Percentiles rank a stretch among this genome's conserved stretches.
Conservation (phyloP, 176 grass and related monocot genomes). For the Alopecurus myosuroides region DNA sequence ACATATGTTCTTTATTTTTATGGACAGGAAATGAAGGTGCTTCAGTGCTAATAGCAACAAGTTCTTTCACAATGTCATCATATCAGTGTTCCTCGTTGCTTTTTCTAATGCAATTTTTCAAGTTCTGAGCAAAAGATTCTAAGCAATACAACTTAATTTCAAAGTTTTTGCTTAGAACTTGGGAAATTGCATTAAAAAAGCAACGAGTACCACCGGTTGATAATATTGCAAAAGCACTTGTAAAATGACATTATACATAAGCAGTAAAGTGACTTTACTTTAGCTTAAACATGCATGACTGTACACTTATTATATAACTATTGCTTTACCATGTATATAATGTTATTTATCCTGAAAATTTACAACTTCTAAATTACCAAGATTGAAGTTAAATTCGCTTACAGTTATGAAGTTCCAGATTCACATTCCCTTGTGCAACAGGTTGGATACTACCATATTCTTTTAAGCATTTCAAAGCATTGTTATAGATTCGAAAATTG, state of each 20-base stretch:
- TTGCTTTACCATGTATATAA: not conserved
- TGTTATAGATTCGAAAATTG: constrained; percentile 32
- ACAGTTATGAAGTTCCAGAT: constrained; percentile 95
- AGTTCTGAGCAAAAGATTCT: too few species aligned
- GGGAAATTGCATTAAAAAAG: constrained; percentile 61
- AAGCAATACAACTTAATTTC: constrained; percentile 67
- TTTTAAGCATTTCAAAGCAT: constrained; percentile 19
- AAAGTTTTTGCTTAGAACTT: constrained; percentile 67
- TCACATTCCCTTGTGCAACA: constrained; percentile 53
- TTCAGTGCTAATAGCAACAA: too few species aligned
- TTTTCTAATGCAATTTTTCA: too few species aligned
- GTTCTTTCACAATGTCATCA: too few species aligned
- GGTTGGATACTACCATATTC: constrained; percentile 47
- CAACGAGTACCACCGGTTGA: constrained; percentile 45
- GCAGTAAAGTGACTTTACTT: constrained; percentile 15
- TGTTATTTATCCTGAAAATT: not conserved
- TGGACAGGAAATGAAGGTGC: too few species aligned
- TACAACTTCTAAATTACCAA: not conserved
- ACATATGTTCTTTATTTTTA: too few species aligned
- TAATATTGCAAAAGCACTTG: constrained; percentile 83
- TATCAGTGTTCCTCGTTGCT: too few species aligned
- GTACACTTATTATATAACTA: not conserved
- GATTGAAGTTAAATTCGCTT: constrained; percentile 25
- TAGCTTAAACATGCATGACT: not conserved
- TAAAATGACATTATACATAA: constrained; percentile 82